These are phyloP conservation scores for Rhizopus microsporus DNA, from an alignment of 371 early-diverging fungal genomes.

Conservation along the genomic window DNA sequence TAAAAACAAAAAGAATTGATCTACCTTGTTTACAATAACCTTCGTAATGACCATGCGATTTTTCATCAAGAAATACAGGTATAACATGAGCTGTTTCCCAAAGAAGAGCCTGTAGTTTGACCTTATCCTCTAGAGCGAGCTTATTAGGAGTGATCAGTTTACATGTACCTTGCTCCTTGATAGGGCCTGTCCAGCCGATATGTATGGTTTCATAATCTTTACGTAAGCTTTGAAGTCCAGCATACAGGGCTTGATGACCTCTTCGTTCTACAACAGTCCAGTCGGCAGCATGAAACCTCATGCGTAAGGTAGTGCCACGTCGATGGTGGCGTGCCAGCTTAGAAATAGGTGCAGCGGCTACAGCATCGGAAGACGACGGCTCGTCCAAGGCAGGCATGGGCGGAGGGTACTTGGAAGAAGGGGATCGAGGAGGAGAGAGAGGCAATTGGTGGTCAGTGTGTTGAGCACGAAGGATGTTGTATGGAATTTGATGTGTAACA, in stretches of 20 bases:
- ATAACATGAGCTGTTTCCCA: conserved; percentile 56
- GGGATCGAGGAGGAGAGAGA: conserved; percentile 13
- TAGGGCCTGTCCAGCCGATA: conserved; percentile 70
- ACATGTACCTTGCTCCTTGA: conserved; percentile 38
- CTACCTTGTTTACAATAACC: conserved; percentile 86
- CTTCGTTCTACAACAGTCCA: conserved; percentile 48
- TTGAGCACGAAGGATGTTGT: conserved; percentile 27
- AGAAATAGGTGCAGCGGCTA: conserved; percentile 31
- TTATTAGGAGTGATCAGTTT: conserved; percentile 55
- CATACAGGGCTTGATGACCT: conserved; percentile 74
- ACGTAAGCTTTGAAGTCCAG: conserved; percentile 59
- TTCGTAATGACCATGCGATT: conserved; percentile 77
- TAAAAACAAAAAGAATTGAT: conserved; percentile 5
- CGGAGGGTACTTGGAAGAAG: background rate
- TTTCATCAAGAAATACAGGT: conserved; percentile 75
- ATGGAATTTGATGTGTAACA: conserved; percentile 39
- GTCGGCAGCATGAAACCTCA: conserved; percentile 33
- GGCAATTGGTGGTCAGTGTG: conserved; percentile 7
- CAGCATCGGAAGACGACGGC: conserved; percentile 17
- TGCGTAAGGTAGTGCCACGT: conserved; percentile 23
- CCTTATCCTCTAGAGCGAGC: conserved; percentile 39
- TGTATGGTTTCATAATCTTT: conserved; percentile 55
- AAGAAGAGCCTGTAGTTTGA: conserved; percentile 41
- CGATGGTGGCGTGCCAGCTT: conserved; percentile 34
- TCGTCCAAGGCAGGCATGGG: conserved; percentile 14